Base-by-base conservation (phyloP, 2,329 filamentous ascomycete genomes). In the Pseudocercospora fijiensis region DNA sequence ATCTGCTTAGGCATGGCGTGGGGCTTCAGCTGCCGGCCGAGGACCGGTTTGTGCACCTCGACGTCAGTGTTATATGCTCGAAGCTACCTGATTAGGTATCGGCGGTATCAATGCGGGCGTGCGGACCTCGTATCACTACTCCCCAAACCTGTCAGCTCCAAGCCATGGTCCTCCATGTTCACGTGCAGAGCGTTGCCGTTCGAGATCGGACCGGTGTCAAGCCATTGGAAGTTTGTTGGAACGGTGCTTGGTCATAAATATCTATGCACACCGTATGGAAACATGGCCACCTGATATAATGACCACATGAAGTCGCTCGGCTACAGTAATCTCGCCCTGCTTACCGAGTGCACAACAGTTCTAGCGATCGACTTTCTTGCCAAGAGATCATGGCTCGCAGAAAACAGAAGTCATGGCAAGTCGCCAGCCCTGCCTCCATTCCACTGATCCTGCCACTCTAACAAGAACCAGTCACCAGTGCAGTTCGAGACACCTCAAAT, bases 381-480 rank as follows among this genome's bases (percentile, higher is more conserved):
- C 53, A 47, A 47, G 43, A 47, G 18, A 24, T 20, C 13, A 61
- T 61, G 60, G 53, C 45, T 33, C 24, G 60, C n/a, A 62, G 60
- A 27, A 62, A 57, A 27, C 60, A 58, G 55, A 57, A 58, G 41
- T 62, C 60, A 47, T 62, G 60, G 59, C 56, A 45, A n/a, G 59
- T 61, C 33, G n/a, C 26, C 13, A 55, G 20, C 22, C 55, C 20
- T 37, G 53, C 27, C 18, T 16, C 53, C 53, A 43, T 53, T 52
- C 20, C 57, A 45, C 24, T 58, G 20, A 61, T 61, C 51, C 59
- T 20, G 45, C 28, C 52, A 22, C n/a, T 33, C 37, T 49, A 41
- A 57, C 53, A 18, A 47, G n/a, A 16, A 30, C 10, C 57, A 64
- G 62, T 57, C 59, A 61, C 58, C 62, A 61, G 47, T 64, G 62